Percentiles rank a stretch among this genome's conserved stretches.
These are phyloP conservation scores for Pisolithus albus DNA, from an alignment of 768 basidiomycete species.

Conservation along the genomic window DNA sequence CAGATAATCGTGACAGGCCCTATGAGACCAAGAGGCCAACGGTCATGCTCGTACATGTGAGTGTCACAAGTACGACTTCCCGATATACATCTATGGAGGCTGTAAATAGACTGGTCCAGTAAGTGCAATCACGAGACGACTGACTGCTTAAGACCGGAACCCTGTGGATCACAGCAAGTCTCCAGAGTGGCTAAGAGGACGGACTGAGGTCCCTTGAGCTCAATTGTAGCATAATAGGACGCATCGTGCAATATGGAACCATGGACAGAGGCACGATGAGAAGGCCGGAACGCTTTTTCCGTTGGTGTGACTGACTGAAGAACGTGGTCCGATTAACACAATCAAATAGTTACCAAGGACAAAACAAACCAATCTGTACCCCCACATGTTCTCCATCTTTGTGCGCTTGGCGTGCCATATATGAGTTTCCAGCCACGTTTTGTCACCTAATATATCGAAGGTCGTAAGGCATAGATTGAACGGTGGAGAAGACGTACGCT, in stretches of 20 bases:
- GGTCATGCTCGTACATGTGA: slow-evolving; percentile 51
- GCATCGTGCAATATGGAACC: slow-evolving; percentile 87
- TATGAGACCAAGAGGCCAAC: slow-evolving; percentile 66
- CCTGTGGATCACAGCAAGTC: slow-evolving; percentile 59
- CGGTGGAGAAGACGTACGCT: slow-evolving; percentile 35
- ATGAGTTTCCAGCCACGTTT: slow-evolving; percentile 93
- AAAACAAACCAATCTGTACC: slow-evolving; percentile 67
- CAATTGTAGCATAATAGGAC: slow-evolving; percentile 73
- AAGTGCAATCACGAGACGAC: slow-evolving; percentile 1
- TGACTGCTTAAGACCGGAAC: slow-evolving; percentile 58
- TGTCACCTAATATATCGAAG: slow-evolving; percentile 48
- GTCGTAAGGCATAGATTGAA: neutral
- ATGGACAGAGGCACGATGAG: slow-evolving; percentile 81
- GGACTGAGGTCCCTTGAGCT: slow-evolving; percentile 59
- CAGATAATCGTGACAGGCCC: slow-evolving; percentile 72
- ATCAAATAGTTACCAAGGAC: neutral
- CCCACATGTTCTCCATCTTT: slow-evolving; percentile 92
- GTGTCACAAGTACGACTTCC: slow-evolving; percentile 67
- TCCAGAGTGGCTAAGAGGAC: slow-evolving; percentile 48
- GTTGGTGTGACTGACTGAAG: slow-evolving; percentile 75
- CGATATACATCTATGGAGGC: slow-evolving; percentile 43
- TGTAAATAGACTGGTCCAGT: slow-evolving; percentile 1
- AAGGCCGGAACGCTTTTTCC: slow-evolving; percentile 87
- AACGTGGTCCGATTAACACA: neutral
- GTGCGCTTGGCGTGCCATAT: slow-evolving; percentile 97